Conservation (phyloP, 768 basidiomycete species). For the Aureoboletus auriporus region DNA sequence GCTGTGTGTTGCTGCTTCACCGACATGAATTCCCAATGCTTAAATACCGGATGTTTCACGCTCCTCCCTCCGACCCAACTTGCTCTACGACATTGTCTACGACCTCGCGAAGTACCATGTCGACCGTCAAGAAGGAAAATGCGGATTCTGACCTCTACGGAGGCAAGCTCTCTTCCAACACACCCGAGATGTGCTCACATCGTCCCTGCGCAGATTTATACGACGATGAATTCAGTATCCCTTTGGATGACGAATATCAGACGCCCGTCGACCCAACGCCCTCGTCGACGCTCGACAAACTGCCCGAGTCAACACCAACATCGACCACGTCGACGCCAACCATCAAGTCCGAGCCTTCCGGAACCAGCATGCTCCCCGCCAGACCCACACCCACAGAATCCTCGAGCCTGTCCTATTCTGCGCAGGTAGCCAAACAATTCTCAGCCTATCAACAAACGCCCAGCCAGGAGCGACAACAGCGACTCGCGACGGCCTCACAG, state of each 20-base stretch:
- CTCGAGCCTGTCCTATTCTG: conserved; percentile 50
- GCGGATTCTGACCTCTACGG: conserved; percentile 44
- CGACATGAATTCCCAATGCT: neutral
- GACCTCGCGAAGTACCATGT: conserved; percentile 12
- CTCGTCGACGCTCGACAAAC: conserved; percentile 16
- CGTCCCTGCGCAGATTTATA: conserved; percentile 44
- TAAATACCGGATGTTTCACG: neutral
- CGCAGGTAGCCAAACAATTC: conserved; percentile 63
- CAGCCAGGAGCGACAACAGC: conserved; percentile 57
- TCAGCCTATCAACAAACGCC: conserved; percentile 62
- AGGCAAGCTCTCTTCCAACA: conserved; percentile 30
- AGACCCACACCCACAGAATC: conserved; percentile 24
- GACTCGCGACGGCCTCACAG: conserved; percentile 25
- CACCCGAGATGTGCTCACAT: conserved; percentile 1
- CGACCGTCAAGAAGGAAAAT: conserved; percentile 24
- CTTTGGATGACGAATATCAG: conserved; percentile 29
- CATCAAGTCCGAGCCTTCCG: conserved; percentile 21
- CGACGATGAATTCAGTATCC: conserved; percentile 39
- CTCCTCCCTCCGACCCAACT: neutral
- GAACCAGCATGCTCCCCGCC: conserved; percentile 22
- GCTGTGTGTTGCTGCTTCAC: conserved; percentile 11
- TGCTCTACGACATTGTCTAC: neutral
- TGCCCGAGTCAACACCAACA: conserved; percentile 14
- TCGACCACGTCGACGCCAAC: conserved; percentile 14
- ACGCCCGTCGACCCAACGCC: conserved; percentile 24